These are phyloP conservation scores for Melampsora americana DNA, from an alignment of 1,284 basidiomycete species.

Conservation along the genomic window DNA sequence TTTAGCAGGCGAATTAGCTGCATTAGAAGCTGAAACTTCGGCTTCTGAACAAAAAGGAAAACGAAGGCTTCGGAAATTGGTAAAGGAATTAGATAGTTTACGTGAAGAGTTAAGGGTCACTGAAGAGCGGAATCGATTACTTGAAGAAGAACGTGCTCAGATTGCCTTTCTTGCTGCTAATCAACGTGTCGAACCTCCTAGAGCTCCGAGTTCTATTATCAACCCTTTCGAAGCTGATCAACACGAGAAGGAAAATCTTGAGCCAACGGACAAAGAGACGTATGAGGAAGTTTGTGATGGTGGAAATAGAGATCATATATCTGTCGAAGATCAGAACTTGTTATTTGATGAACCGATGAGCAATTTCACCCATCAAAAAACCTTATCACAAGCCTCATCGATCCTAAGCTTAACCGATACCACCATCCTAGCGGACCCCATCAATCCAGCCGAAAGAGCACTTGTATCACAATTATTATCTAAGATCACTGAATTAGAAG, in stretches of 20 bases:
- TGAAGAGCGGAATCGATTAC: slow-evolving; percentile 62
- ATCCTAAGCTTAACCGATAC: slow-evolving; percentile 7
- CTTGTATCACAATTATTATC: slow-evolving; percentile 67
- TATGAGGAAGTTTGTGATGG: not conserved
- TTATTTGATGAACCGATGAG: too few species aligned
- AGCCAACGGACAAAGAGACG: not conserved
- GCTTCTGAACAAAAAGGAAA: slow-evolving; percentile 67
- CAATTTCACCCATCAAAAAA: not conserved
- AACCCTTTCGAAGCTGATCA: not conserved
- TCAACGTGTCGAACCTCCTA: slow-evolving; percentile 1
- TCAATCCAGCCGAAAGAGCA: slow-evolving; percentile 57
- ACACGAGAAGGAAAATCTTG: not conserved
- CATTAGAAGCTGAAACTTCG: slow-evolving; percentile 67
- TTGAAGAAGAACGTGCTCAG: slow-evolving; percentile 63
- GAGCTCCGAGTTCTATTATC: not conserved
- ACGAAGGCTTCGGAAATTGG: slow-evolving; percentile 66
- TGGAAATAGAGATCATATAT: not conserved
- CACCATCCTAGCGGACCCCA: not conserved
- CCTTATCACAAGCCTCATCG: slow-evolving; percentile 6
- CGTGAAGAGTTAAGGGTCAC: slow-evolving; percentile 70
- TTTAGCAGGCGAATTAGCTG: slow-evolving; percentile 68
- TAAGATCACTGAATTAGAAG: slow-evolving; percentile 75
- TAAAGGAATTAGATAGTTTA: slow-evolving; percentile 69
- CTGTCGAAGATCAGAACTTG: not conserved
- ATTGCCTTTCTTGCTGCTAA: not conserved